Conservation (phyloP, 768 basidiomycete genomes). For the Candolleomyces eurysporus region DNA sequence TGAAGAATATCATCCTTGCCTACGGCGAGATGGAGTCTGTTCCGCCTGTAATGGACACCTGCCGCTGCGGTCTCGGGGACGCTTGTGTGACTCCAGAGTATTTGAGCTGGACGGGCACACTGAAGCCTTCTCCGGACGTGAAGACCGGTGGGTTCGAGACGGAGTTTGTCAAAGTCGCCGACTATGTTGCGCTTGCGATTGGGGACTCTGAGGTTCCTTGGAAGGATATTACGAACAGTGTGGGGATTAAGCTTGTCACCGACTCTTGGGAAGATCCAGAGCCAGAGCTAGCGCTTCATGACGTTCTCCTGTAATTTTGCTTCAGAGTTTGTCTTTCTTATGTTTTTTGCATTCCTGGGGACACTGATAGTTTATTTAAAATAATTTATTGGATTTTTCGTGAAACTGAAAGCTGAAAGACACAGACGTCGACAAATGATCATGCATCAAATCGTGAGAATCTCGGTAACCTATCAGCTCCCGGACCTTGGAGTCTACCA, state of each 20-base stretch:
- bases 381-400: too few relatives aligned
- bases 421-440: too few relatives aligned
- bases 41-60: conserved; percentile 31
- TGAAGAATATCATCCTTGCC: conserved; percentile 41
- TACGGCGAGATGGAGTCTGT: conserved; percentile 48
- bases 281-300: too few relatives aligned
- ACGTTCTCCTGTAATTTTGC: too few relatives aligned
- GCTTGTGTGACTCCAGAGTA: conserved; percentile 22
- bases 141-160: conserved; percentile 45
- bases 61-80: conserved; percentile 15
- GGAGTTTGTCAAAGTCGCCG: conserved; percentile 42
- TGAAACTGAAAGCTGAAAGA: too few relatives aligned
- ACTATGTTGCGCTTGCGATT: conserved; percentile 54
- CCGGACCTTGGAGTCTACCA: background rate
- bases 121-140: conserved; percentile 37
- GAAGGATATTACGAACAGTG: conserved; percentile 37
- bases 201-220: conserved; percentile 37
- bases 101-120: conserved; percentile 60
- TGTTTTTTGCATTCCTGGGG: too few relatives aligned
- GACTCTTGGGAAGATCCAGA: conserved; percentile 40
- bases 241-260: conserved; percentile 58
- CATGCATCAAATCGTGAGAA: background rate
- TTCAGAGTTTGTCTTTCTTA: too few relatives aligned
- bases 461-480: background rate
- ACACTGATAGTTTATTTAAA: too few relatives aligned